Conservation (phyloP, 371 early-diverging fungal genomes). For the Mucor piriformis region DNA sequence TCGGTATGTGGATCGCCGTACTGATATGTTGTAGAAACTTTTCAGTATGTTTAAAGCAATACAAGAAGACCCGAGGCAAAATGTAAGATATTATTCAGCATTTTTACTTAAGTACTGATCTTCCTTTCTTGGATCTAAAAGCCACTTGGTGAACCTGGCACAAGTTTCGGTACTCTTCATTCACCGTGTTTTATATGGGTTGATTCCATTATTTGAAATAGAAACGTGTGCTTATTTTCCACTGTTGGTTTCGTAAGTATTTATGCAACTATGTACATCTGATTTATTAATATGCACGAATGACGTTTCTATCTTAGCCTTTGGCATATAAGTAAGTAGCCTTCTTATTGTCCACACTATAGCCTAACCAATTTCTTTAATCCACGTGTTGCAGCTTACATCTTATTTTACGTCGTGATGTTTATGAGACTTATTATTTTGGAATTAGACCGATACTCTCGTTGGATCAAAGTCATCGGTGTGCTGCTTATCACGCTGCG, state of each 20-base stretch:
- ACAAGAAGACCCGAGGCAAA: conserved; percentile 39
- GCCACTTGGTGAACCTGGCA: conserved; percentile 49
- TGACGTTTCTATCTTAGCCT: conserved; percentile 23
- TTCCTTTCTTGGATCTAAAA: conserved; percentile 6
- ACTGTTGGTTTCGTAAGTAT: conserved; percentile 50
- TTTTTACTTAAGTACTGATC: background rate
- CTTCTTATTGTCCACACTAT: background rate
- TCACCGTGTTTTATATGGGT: conserved; percentile 41
- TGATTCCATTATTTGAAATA: conserved; percentile 51
- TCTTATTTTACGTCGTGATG: conserved; percentile 48
- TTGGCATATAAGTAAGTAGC: conserved; percentile 35
- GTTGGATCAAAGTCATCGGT: conserved; percentile 45
- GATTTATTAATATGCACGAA: background rate
- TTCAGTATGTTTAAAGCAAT: conserved; percentile 38
- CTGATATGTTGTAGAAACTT: conserved; percentile 41
- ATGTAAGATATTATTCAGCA: conserved; percentile 28
- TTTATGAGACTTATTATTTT: conserved; percentile 48
- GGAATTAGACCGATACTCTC: conserved; percentile 36
- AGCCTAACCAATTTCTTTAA: background rate
- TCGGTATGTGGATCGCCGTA: conserved; percentile 53
- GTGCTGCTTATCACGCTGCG: conserved; percentile 37
- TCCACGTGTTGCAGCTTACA: conserved; percentile 20
- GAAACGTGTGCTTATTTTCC: conserved; percentile 48
- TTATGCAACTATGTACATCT: background rate
- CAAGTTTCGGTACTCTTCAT: conserved; percentile 40